Base-by-base conservation (phyloP, 2,329 filamentous ascomycete species). In the Aspergillus fumigatus region DNA sequence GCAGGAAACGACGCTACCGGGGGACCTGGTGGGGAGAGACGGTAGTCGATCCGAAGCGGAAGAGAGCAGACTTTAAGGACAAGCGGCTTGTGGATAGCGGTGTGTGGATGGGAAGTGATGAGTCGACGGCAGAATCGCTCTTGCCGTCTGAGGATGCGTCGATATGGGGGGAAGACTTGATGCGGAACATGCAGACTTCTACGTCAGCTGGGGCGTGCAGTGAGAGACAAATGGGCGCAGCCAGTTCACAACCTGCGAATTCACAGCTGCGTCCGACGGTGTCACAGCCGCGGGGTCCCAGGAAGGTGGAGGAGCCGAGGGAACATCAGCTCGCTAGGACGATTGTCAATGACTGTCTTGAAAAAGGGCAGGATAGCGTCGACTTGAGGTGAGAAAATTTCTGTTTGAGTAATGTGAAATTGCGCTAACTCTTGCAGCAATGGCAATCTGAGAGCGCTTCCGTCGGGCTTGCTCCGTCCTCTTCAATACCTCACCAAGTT, bases 51-150 rank as follows among this genome's bases (percentile, higher is more conserved):
- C 63, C 66, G 27, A 75, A 74, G 62, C 67, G 67, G 9, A 75
- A 74, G 60, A 67, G 76, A 55, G 71, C 69, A 3, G 72, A 74
- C 41, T 79, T 79, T 47, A 77, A 74, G 60, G 71, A 73, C 32
- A 77, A 76, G 63, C 68, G 77, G 23, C 65, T 77, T 58, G 66
- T 77, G 27, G 77, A 79, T 56, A 77, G 75, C 64, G 77, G 77
- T 56, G 75, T 79, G 10, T 79, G 76, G 72, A 77, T 79, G 75
- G 75, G 72, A 2, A 79, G 76, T 61, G 77, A 79, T 62, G 74
- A 76, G 56, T 73, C 73, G 8, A 66, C 64, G 3, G 67, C 65
- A 2, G 69, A 70, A 6, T 67, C 69, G 41, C 65, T 72, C 48
- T 65, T 73, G 48, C 59, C 66, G 1, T 73, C 70, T 3, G 71